Base-by-base conservation (phyloP, 768 basidiomycete species). In the Auricularia sp. region DNA sequence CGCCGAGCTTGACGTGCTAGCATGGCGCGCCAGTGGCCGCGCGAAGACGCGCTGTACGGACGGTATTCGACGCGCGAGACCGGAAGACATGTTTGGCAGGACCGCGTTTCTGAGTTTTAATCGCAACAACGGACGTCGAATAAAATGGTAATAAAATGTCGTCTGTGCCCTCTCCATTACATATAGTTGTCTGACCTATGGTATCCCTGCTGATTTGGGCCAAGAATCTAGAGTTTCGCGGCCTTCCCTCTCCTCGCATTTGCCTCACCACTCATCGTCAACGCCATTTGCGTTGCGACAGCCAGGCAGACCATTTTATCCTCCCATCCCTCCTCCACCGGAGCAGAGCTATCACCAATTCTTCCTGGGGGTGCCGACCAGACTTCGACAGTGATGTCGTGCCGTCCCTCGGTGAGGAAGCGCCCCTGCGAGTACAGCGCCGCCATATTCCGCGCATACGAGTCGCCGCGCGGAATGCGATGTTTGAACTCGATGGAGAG, bases 301-400 rank as follows among this genome's bases (percentile, higher is more conserved):
- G 82, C 85, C 35, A 88, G 74, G 67, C 87, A 88, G n/a, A 83
- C 75, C 68, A 87, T 86, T 61, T 80, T 72, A 58, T 84, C 84
- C 67, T 83, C 79, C 87, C 87, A 88, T 8, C 14, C 11, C 11
- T 29, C 29, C 18, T 59, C 56, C 29, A 59, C 56, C 8, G 12
- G 14, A 6, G n/a, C 56, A 4, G 56, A 23, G 11, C 14, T 6
- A 7, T 59, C 56, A 23, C 56, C 10, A 23, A 34, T 14, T 33
- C 21, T 34, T 11, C 80, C 79, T 3, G 77, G 71, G 1, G 87
- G 87, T 10, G 86, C 84, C 5, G 84, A 83, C 87, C 87, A 88
- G 12, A 87, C 75, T 68, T 87, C 87, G 3, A 82, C 79, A 67
- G 82, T 82, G 3, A 72, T 68, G 59, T 87, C 84, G 67, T 88